Evolutionary conservation across 192 early-diverging fungal species (phyloP).

Genomic region (Coemansia sp.): DNA sequence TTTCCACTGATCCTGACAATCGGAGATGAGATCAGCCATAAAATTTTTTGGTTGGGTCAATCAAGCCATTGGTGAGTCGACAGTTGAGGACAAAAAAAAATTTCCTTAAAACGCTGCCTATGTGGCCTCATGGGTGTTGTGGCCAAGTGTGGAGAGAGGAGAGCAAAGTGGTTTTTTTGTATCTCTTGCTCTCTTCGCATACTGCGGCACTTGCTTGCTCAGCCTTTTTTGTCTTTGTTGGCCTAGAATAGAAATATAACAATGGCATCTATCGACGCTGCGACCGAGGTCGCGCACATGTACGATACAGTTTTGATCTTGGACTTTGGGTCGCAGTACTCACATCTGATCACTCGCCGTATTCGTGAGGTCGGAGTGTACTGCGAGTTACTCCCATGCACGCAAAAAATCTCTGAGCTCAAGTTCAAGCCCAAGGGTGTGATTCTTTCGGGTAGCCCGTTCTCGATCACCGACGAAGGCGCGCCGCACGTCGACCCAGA

Average conservation of each 20-base stretch:
- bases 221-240: neutral
- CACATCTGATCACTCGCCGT: slow-evolving; percentile 94
- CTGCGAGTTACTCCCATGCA: slow-evolving; percentile 98
- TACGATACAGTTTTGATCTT: slow-evolving; percentile 98
- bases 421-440: slow-evolving; percentile 95
- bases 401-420: slow-evolving; percentile 88
- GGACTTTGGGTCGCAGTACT: slow-evolving; percentile 99
- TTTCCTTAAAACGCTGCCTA: too few relatives aligned
- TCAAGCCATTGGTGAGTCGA: too few relatives aligned
- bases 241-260: slow-evolving; percentile 1
- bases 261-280: slow-evolving; percentile 37
- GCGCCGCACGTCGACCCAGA: slow-evolving; percentile 92
- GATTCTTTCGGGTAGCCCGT: slow-evolving; percentile 94
- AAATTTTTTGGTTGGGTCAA: too few relatives aligned
- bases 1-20: too few relatives aligned
- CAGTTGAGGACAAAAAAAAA: too few relatives aligned
- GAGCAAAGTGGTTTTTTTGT: too few relatives aligned
- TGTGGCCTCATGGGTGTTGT: too few relatives aligned
- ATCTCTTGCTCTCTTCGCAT: too few relatives aligned
- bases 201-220: too few relatives aligned
- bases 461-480: slow-evolving; percentile 93
- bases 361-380: slow-evolving; percentile 97
- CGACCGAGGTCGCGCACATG: slow-evolving; percentile 68
- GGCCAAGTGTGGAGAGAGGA: too few relatives aligned
- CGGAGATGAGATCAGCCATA: too few relatives aligned